Percentiles rank a stretch among this genome's conserved stretches.
Evolutionary conservation across 179 eudicot genomes (phyloP).

Genomic region (Carnegiea gigantea): DNA sequence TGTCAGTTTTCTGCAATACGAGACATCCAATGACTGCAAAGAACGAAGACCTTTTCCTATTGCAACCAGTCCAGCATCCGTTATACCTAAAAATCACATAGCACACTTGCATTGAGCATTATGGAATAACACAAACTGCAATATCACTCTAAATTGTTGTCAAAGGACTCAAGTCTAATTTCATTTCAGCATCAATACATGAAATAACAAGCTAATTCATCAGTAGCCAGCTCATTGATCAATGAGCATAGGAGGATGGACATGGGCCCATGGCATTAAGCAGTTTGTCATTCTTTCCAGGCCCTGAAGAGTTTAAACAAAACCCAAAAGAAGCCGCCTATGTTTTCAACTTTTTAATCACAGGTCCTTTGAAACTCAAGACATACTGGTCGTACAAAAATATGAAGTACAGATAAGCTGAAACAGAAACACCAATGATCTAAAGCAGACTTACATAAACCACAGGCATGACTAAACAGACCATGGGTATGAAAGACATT

Average conservation of each 20-base stretch:
- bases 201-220: background rate
- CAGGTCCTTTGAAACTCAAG: background rate
- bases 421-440: background rate
- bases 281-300: background rate
- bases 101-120: conserved; percentile 11
- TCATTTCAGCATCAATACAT: background rate
- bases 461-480: too few species aligned
- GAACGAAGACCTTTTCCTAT: conserved; percentile 64
- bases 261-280: too few species aligned
- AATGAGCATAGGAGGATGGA: background rate
- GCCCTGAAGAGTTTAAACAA: too few species aligned
- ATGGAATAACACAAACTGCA: background rate
- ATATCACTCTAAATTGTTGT: background rate
- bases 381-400: background rate
- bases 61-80: conserved; percentile 69
- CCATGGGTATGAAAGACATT: too few species aligned
- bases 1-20: conserved; percentile 80
- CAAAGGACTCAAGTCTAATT: background rate
- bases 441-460: background rate
- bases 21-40: conserved; percentile 70
- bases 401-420: background rate
- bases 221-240: background rate
- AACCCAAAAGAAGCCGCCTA: too few species aligned
- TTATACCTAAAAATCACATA: conserved; percentile 54
- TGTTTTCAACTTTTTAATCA: background rate